Percentiles rank a stretch among this genome's conserved stretches.
These are phyloP conservation scores for Chalaropsis thielavioides DNA, from an alignment of 2,329 filamentous ascomycete species.

Conservation along the genomic window DNA sequence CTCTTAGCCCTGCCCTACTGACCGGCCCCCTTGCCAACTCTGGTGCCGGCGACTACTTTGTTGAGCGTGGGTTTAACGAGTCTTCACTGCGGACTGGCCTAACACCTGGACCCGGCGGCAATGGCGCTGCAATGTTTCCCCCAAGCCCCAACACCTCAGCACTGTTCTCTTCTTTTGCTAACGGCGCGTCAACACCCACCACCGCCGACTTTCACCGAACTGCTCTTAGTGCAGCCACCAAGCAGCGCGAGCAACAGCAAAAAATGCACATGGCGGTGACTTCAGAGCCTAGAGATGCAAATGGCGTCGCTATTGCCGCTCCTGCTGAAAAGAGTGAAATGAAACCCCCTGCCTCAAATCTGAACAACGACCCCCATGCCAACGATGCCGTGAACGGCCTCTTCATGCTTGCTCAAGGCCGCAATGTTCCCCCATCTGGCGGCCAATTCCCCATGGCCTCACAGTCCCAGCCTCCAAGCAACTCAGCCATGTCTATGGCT, in stretches of 20 bases:
- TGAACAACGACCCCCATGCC: conserved; percentile 65
- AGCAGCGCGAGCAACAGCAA: conserved; percentile 35
- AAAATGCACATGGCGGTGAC: conserved; percentile 21
- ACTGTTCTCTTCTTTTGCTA: conserved; percentile 57
- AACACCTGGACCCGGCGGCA: conserved; percentile 74
- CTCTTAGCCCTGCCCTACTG: conserved; percentile 93
- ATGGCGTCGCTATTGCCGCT: conserved; percentile 18
- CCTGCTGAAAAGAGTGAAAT: conserved; percentile 43
- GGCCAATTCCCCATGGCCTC: conserved; percentile 4
- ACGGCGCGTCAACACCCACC: conserved; percentile 71
- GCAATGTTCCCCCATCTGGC: conserved; percentile 33
- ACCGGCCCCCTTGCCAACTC: conserved; percentile 81
- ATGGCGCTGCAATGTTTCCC: conserved; percentile 76
- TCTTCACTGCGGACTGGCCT: conserved; percentile 81
- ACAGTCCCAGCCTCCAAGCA: background rate
- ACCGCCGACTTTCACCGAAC: conserved; percentile 92
- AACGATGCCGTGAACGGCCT: conserved; percentile 92
- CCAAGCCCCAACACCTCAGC: conserved; percentile 74
- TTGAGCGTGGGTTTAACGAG: conserved; percentile 85
- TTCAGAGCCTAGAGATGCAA: conserved; percentile 12
- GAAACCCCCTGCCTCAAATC: conserved; percentile 6
- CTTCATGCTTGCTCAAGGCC: conserved; percentile 66
- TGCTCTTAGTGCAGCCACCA: conserved; percentile 64
- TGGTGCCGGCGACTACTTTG: conserved; percentile 67
- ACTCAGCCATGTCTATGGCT: background rate